Percentiles rank a stretch among this genome's conserved stretches.
These are phyloP conservation scores for Dryas drummondii DNA, from an alignment of 306 rosid species.

Conservation along the genomic window DNA sequence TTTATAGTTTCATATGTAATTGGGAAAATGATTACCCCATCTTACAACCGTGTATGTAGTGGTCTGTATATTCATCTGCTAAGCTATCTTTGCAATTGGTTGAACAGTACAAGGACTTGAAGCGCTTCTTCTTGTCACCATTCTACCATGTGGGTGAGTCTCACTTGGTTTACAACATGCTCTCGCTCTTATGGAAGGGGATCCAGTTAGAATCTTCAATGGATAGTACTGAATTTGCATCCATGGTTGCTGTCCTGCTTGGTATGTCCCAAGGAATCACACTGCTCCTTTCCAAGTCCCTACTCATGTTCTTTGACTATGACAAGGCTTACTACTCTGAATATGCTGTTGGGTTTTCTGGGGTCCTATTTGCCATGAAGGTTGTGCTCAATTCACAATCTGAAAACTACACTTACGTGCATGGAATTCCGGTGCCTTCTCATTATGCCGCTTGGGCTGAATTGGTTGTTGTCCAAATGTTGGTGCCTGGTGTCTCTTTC, in stretches of 20 bases:
- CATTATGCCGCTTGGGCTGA: conserved; percentile 93
- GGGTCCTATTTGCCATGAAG: conserved; percentile 90
- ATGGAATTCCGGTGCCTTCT: conserved; percentile 62
- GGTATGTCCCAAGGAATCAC: conserved; percentile 75
- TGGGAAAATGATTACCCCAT: not conserved
- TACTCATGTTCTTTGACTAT: conserved; percentile 62
- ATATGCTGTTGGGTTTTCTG: conserved; percentile 82
- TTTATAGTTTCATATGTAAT: not conserved
- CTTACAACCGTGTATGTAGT: too few relatives aligned
- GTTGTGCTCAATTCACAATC: conserved; percentile 69
- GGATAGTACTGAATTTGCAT: conserved; percentile 63
- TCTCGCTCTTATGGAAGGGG: conserved; percentile 93
- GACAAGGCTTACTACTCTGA: conserved; percentile 58
- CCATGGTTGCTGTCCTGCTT: conserved; percentile 67
- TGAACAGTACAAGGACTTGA: conserved; percentile 63
- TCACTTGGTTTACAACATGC: conserved; percentile 86
- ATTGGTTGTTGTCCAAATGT: conserved; percentile 61
- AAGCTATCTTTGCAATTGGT: not conserved
- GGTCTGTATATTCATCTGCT: not conserved
- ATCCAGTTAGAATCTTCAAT: conserved; percentile 64
- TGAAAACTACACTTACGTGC: conserved; percentile 38
- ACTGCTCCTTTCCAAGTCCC: conserved; percentile 60
- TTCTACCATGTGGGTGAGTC: conserved; percentile 81
- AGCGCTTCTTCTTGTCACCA: conserved; percentile 71
- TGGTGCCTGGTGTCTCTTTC: conserved; percentile 81